These are phyloP conservation scores for Pestalotiopsis sp. DNA, from an alignment of 2,329 filamentous ascomycete species.

Conservation along the genomic window DNA sequence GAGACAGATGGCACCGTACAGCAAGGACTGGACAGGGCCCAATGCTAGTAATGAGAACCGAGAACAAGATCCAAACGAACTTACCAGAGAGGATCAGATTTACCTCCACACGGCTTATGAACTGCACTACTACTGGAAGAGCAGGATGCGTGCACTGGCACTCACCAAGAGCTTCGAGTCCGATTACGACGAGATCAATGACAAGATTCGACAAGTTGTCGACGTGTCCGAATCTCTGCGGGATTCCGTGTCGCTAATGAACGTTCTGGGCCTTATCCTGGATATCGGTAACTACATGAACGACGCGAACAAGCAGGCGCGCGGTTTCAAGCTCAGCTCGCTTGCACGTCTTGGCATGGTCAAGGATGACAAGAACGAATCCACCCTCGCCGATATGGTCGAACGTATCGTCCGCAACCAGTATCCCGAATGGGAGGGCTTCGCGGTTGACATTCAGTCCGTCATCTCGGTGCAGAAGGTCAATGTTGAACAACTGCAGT, in stretches of 20 bases:
- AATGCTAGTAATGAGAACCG: constrained; percentile 76
- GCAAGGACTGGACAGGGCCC: constrained; percentile 92
- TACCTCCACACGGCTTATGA: constrained; percentile 93
- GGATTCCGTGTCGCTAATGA: constrained; percentile 92
- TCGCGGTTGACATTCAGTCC: constrained; percentile 79
- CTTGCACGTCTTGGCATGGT: constrained; percentile 93
- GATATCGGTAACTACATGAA: constrained; percentile 99
- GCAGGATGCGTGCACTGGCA: constrained; percentile 87
- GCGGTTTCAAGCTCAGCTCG: constrained; percentile 96
- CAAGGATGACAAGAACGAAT: constrained; percentile 98
- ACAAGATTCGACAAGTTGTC: constrained; percentile 85
- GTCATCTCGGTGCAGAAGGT: constrained; percentile 84
- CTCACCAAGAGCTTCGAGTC: constrained; percentile 81
- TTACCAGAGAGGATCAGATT: constrained; percentile 94
- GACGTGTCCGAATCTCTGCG: constrained; percentile 85
- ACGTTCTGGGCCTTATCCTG: constrained; percentile 91
- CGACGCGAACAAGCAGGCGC: constrained; percentile 96
- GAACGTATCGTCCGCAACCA: constrained; percentile 96
- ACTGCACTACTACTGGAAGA: constrained; percentile 98
- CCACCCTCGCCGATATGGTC: constrained; percentile 91
- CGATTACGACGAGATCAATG: constrained; percentile 90
- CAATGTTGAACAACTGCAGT: constrained; percentile 89
- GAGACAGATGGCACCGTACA: constrained; percentile 93
- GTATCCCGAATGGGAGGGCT: constrained; percentile 93
- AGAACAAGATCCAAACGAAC: constrained; percentile 83